Base-by-base conservation (phyloP, 1,284 basidiomycete species). In the Inonotus obliquus region DNA sequence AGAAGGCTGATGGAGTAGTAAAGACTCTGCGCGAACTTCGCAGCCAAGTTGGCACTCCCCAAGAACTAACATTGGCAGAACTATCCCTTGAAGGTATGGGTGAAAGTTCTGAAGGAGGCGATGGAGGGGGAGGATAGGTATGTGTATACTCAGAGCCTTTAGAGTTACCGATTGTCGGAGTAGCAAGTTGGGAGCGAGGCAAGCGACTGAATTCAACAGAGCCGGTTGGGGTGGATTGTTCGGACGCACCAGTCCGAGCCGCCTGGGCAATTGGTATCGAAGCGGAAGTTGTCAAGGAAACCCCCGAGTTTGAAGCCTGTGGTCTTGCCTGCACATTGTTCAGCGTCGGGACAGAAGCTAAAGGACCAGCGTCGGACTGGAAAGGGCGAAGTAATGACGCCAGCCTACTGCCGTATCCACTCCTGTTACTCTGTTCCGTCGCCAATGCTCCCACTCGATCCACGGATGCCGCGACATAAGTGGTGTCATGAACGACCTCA, bases 91-190 rank as follows among this genome's bases (percentile, higher is more conserved):
- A 65, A 4, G 68, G 58, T 57, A 72, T 66, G 59, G 67, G 66
- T 58, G 53, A 25, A 41, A 79, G 72, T 73, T 79, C 72, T 69
- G 76, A 77, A 65, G 76, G 75, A 69, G 71, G 72, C 63, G 79
- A 78, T 68, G 81, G 79, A 62, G 87, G 85, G 48, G 90, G 89
- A 59, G 89, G 89, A 75, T 92, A 92, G 68, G 90, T 92, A 77
- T 92, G 89, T 53, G 69, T 69, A 64, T 67, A 48, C 66, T 67
- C 39, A 53, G 27, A 60, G 67, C 41, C 57, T 39, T 45, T 45
- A 11, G 45, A 3, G 11, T 27, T 9, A 14, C 35, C 41, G 25
- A 48, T 57, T n/a, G 45, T 44, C 19, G 54, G 38, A 21, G 54
- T 21, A 25, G 57, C 59, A 27, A 54, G 55, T 19, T 32, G 29